Base-by-base conservation (phyloP, 202 grass and related monocot genomes). In the Bolboschoenoplectus hybrid region DNA sequence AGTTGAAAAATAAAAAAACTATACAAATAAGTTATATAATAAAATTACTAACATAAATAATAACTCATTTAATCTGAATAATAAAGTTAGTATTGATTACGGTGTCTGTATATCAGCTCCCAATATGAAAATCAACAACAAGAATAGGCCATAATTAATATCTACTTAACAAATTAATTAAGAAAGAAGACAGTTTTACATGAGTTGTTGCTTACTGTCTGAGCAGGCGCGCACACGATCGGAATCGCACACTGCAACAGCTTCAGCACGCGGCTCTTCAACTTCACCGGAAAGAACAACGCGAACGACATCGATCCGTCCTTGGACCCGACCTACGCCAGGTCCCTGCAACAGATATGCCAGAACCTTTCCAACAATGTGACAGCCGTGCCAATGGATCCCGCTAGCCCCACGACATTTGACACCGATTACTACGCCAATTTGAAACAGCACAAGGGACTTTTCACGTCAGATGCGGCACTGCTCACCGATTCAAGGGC, bases 181-280 rank as follows among this genome's bases (percentile, higher is more conserved):
- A 16, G 9, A 12, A 76, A 55, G 11, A 13, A 70, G 0, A 4
- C 4, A 13, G 9, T 16, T 76, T 53, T 36, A 13, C 12, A 61
- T 61, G 36, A 39, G 14, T 17, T 55, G 50, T 35, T 78, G 2
- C 34, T 78, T 79, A n/a, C 6, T 41, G 3, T 49, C 43, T 82
- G 60, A 51, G 60, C 92, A 91, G 92, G 94, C 12, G 94, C 94
- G 1, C 92, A 97, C 89, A 94, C 94, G 53, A 90, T 92, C 69
- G 92, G 92, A 82, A 90, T 91, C 5, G 90, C 68, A 4, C 92
- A 97, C 87, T 97, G 90, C 89, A 88, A 86, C 86, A 3, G 52
- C 87, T 92, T 97, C 85, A 91, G 89, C 1, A 41, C 64, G 0
- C 39, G 94, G 39, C 87, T 94, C 39, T 91, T 87, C 89, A 82